Base-by-base conservation (phyloP, 306 rosid genomes). In the Boehmeria nivea region DNA sequence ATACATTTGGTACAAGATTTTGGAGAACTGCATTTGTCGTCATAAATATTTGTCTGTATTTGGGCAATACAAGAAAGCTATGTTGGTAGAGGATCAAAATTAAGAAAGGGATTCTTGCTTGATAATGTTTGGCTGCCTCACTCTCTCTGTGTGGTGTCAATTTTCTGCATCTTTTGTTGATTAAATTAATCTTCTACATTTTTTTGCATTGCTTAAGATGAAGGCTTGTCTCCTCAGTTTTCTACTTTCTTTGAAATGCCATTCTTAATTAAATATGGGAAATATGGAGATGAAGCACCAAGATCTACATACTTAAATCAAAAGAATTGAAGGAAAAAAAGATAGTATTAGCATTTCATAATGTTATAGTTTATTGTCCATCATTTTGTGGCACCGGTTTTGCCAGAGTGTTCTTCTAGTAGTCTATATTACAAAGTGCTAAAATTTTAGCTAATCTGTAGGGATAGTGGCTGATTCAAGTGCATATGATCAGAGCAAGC, bases 401-500 rank as follows among this genome's bases (percentile, higher is more conserved):
- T 28, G 20, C 6, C 9, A 31, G 43, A 16, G 60, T 48, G 24
- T 2, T 33, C 23, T 40, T 51, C 24, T 58, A 45, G n/a, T 58
- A 8, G 16, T 9, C 16, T n/a, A 56, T 11, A 20, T 31, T 59
- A 25, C 53, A 43, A 17, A 45, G 38, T 27, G 18, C 73, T 84
- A 61, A 77, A n/a, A 0, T 73, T 20, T 58, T 7, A 34, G 45
- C 64, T 40, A 52, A 24, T 66, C 55, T 18, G 57, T 72, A 70
- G 80, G 93, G 65, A 89, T 89, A 69, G 89, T 86, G 23, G 84
- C 89, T 2, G 97, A 86, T 83, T 78, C 84, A 6, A 76, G 44
- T 57, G 77, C 83, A 27, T 83, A 72, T 54, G 97, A 89, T 66
- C 97, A 83, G 43, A 86, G 95, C 40, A 89, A 89, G 67, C 83